A percentile compares a stretch with the other conserved stretches of the same genome.
phyloP scores from a whole-genome alignment of 345 rosid genomes.

The Gossypium sturtianum region DNA sequence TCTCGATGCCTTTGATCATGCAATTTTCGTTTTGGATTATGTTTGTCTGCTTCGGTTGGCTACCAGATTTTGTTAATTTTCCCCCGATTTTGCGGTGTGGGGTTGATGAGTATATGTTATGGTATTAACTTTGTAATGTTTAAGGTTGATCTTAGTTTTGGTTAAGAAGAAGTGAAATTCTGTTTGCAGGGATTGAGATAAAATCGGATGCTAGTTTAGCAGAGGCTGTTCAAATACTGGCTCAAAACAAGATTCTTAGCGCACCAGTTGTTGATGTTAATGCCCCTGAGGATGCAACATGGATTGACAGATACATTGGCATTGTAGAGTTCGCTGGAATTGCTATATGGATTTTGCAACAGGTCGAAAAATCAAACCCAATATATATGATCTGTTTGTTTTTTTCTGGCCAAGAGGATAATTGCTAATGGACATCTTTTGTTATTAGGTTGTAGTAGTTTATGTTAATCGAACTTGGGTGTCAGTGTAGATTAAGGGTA shows the following conservation, averaged over 20 bases:
- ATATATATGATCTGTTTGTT: too few relatives aligned
- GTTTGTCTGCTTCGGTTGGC: background rate
- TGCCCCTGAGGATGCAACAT: slow-evolving; percentile 72
- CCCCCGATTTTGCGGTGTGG: background rate
- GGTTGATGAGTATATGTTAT: background rate
- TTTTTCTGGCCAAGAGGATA: too few relatives aligned
- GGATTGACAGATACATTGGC: slow-evolving; percentile 95
- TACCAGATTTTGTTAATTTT: background rate
- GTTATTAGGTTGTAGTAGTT: background rate
- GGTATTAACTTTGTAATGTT: background rate
- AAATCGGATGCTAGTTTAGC: slow-evolving; percentile 77
- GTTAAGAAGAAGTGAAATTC: slow-evolving; percentile 1
- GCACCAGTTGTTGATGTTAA: slow-evolving; percentile 85
- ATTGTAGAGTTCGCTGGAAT: slow-evolving; percentile 94
- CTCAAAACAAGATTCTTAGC: slow-evolving; percentile 61
- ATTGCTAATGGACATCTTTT: too few relatives aligned
- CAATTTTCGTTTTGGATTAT: background rate
- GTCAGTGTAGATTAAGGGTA: background rate
- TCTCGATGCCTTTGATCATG: background rate
- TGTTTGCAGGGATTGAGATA: slow-evolving; percentile 62
- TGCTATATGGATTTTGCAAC: slow-evolving; percentile 91
- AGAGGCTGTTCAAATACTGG: slow-evolving; percentile 72
- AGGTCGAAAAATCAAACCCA: slow-evolving; percentile 36
- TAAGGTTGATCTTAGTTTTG: background rate
- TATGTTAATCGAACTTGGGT: background rate